These are phyloP conservation scores for Trametes coccinea DNA, from an alignment of 768 basidiomycete genomes.

Conservation along the genomic window DNA sequence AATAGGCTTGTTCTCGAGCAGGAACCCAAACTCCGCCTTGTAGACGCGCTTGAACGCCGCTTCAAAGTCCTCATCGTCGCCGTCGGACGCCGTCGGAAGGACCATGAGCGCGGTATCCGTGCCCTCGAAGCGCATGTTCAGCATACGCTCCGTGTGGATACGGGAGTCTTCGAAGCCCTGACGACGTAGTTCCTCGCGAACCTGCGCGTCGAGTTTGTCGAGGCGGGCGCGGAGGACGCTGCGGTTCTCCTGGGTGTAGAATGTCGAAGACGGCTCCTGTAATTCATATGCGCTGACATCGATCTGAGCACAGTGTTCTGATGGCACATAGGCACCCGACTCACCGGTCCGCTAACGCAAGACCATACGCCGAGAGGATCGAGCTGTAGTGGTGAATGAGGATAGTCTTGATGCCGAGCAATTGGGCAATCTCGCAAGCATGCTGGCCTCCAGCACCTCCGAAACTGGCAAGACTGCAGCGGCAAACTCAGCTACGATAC, in stretches of 20 bases:
- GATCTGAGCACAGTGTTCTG: neutral
- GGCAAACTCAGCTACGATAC: neutral
- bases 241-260: slow-evolving; percentile 64
- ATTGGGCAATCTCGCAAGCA: slow-evolving; percentile 86
- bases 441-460: slow-evolving; percentile 92
- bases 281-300: slow-evolving; percentile 70
- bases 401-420: slow-evolving; percentile 85
- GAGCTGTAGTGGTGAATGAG: slow-evolving; percentile 91
- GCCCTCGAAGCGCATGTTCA: slow-evolving; percentile 93
- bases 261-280: slow-evolving; percentile 87
- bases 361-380: slow-evolving; percentile 90
- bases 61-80: slow-evolving; percentile 70
- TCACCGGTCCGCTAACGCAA: slow-evolving; percentile 83
- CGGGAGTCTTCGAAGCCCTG: slow-evolving; percentile 81
- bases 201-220: slow-evolving; percentile 64
- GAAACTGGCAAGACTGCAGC: slow-evolving; percentile 72
- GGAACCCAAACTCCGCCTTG: slow-evolving; percentile 88
- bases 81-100: slow-evolving; percentile 49
- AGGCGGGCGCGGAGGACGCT: slow-evolving; percentile 60
- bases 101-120: slow-evolving; percentile 94
- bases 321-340: neutral
- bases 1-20: slow-evolving; percentile 79
- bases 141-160: slow-evolving; percentile 77
- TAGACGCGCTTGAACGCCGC: slow-evolving; percentile 79
- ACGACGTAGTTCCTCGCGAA: slow-evolving; percentile 61